Conservation (phyloP, 306 rosid genomes). For the Calophaca sinica region DNA sequence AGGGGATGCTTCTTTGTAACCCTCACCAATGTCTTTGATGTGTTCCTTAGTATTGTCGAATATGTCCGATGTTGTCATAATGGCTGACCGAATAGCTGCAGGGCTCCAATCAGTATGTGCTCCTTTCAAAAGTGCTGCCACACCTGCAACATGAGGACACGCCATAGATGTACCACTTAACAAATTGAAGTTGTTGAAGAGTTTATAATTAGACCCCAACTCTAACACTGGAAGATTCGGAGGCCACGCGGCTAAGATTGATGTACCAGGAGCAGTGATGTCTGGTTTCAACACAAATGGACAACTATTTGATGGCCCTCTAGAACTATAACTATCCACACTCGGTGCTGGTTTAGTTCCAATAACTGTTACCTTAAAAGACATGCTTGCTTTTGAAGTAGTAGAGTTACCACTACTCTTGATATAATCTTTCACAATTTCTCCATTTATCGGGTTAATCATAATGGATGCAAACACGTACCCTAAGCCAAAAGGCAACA, state of each 20-base stretch:
- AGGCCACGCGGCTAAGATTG: constrained; percentile 86
- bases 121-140: constrained; percentile 66
- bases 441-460: constrained; percentile 50
- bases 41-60: constrained; percentile 53
- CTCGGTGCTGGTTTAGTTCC: constrained; percentile 67
- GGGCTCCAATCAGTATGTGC: constrained; percentile 78
- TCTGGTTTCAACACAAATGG: constrained; percentile 81
- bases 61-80: constrained; percentile 73
- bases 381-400: constrained; percentile 55
- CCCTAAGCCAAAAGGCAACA: background rate
- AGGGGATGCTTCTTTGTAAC: constrained; percentile 60
- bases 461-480: constrained; percentile 45
- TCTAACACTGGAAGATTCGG: background rate
- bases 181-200: constrained; percentile 53
- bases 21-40: constrained; percentile 61
- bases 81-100: constrained; percentile 76
- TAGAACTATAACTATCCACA: constrained; percentile 67
- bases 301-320: constrained; percentile 82
- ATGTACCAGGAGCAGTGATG: constrained; percentile 74
- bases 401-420: constrained; percentile 1
- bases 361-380: constrained; percentile 50
- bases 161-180: constrained; percentile 87
- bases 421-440: constrained; percentile 58
- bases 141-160: constrained; percentile 79
- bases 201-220: background rate